phyloP scores from a whole-genome alignment of 148 eudicot genomes.

The Rhododendron mucronatum region DNA sequence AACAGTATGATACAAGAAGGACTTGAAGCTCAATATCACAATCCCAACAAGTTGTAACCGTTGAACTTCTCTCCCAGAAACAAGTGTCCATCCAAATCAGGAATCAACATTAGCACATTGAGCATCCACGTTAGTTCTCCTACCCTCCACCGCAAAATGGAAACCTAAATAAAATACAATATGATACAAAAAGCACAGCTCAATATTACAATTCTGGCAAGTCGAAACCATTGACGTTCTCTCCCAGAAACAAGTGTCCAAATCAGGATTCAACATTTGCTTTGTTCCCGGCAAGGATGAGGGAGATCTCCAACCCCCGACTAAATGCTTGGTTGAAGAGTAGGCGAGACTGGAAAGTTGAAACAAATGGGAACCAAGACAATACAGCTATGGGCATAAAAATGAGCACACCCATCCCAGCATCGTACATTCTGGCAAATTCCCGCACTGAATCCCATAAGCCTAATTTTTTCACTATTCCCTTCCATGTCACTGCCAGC shows the following conservation, averaged over 20 bases:
- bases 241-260: neutral
- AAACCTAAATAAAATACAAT: neutral
- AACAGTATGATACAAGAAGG: neutral
- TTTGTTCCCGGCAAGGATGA: slow-evolving; percentile 97
- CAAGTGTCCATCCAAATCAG: neutral
- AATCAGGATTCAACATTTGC: slow-evolving; percentile 66
- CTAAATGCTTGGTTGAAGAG: slow-evolving; percentile 99
- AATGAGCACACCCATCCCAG: slow-evolving; percentile 92
- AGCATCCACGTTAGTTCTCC: neutral
- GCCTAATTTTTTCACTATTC: slow-evolving; percentile 54
- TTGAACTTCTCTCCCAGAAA: neutral
- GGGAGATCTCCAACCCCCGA: slow-evolving; percentile 94
- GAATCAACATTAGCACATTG: too few species aligned
- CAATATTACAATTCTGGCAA: neutral
- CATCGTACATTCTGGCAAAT: slow-evolving; percentile 95
- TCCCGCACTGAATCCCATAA: slow-evolving; percentile 89
- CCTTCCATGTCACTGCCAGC: slow-evolving; percentile 87
- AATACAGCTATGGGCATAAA: slow-evolving; percentile 77
- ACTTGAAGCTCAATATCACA: neutral
- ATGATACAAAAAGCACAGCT: neutral
- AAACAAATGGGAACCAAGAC: slow-evolving; percentile 95
- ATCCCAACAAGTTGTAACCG: neutral
- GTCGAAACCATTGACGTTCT: neutral
- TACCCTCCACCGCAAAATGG: neutral
- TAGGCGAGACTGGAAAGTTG: slow-evolving; percentile 94